Base-by-base conservation (phyloP, 768 basidiomycete genomes). In the Ephemerocybe angulata region DNA sequence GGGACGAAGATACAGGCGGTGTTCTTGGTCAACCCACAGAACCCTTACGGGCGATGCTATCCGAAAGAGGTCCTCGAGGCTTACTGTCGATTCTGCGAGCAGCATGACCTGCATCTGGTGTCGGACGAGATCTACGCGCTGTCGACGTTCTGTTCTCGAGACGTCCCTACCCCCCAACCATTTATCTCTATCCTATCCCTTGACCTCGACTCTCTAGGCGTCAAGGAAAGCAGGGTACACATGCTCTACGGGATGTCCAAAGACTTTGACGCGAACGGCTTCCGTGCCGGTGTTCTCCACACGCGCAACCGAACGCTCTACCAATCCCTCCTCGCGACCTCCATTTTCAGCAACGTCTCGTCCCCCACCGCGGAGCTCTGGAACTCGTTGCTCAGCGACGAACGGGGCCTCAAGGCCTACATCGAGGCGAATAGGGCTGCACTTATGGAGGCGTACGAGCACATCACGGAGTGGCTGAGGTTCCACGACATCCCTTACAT, bases 161-260 rank as follows among this genome's bases (percentile, higher is more conserved):
- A 60, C 31, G 15, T 59, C 3, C 59, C 62, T 2, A 55, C 57
- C 27, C 64, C 66, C 3, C 48, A 50, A 15, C 59, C 60, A 5
- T 69, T 69, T 52, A 50, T 56, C 19, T 65, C 64, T 3, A 54
- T 62, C n/a, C 54, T 69, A 3, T 61, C 62, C 0, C 47, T 66
- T 22, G 60, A 66, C 43, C 55, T 66, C 1, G 47, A 57, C 17
- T 52, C 53, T 3, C 13, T 60, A 8, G 54, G 57, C 17, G 59
- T 67, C n/a, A 58, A 65, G 29, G 64, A 65, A 5, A 40, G 54
- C 7, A 57, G 68, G 6, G 57, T 67, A 2, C 67, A 67, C 28
- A 63, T 64, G 33, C 57, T 69, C n/a, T 65, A 65, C 12, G 64
- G 68, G 1, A 66, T 66, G 56, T 64, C 68, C 22, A 69, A 69